phyloP scores from a whole-genome alignment of 2,329 filamentous ascomycete species.

The Macrophomina pseudophaseolina region DNA sequence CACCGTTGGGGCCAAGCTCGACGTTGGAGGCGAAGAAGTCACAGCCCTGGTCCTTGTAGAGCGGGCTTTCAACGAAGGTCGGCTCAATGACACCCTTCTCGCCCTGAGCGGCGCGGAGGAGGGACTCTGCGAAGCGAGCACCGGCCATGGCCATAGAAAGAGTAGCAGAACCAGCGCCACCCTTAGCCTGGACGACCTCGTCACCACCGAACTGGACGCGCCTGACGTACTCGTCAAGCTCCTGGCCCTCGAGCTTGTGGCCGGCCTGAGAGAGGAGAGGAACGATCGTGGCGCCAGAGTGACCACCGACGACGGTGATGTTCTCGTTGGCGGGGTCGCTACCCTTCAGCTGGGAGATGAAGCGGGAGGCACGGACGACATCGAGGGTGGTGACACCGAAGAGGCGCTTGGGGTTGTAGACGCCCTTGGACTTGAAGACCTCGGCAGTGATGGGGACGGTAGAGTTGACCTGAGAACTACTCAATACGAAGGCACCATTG shows the following conservation, averaged over 20 bases:
- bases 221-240: constrained; percentile 77
- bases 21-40: constrained; percentile 97
- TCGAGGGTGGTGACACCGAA: constrained; percentile 99
- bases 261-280: constrained; percentile 94
- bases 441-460: constrained; percentile 97
- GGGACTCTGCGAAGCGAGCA: constrained; percentile 81
- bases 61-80: constrained; percentile 93
- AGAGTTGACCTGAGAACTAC: constrained; percentile 75
- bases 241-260: constrained; percentile 81
- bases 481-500: constrained; percentile 28
- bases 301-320: constrained; percentile 94
- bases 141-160: constrained; percentile 99
- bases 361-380: constrained; percentile 95
- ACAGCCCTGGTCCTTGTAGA: constrained; percentile 98
- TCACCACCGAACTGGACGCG: constrained; percentile 99
- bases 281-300: constrained; percentile 98
- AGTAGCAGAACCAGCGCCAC: constrained; percentile 93
- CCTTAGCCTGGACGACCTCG: constrained; percentile 99
- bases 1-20: constrained; percentile 94
- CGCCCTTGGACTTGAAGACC: constrained; percentile 91
- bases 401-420: constrained; percentile 99
- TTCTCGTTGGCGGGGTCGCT: constrained; percentile 91
- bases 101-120: constrained; percentile 90
- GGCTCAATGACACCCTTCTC: constrained; percentile 96
- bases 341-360: constrained; percentile 92